Evolutionary conservation across 106 monocot species (phyloP).

Genomic region (Cymbidium sinense): DNA sequence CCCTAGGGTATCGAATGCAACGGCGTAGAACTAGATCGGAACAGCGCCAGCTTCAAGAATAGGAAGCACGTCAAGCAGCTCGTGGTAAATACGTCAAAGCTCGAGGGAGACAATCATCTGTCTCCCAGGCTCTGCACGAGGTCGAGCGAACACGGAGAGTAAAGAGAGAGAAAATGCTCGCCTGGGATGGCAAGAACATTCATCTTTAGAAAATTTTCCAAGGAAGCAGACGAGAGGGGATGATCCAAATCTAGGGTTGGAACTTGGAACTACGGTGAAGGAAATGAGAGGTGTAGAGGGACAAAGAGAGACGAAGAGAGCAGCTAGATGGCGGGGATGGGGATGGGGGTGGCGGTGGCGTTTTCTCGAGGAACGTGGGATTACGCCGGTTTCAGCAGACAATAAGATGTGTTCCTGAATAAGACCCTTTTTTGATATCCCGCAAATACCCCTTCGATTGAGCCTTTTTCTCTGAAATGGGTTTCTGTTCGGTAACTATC

Average conservation of each 20-base stretch:
- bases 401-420: constrained; percentile 7
- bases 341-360: constrained; percentile 4
- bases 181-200: background rate
- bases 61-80: background rate
- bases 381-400: constrained; percentile 11
- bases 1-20: background rate
- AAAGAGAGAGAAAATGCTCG: background rate
- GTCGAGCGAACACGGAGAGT: background rate
- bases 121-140: background rate
- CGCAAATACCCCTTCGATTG: background rate
- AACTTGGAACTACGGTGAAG: background rate
- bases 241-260: constrained; percentile 4
- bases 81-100: background rate
- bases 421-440: background rate
- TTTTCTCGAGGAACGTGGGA: constrained; percentile 29
- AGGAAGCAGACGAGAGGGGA: no score
- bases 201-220: background rate
- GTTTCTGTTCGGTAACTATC: background rate
- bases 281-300: background rate
- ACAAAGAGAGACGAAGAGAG: background rate
- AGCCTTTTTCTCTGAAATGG: background rate
- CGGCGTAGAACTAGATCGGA: background rate
- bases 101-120: background rate
- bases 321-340: background rate
- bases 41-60: background rate